phyloP scores from a whole-genome alignment of 164 flowering plant species.

The Liriodendron chinense region DNA sequence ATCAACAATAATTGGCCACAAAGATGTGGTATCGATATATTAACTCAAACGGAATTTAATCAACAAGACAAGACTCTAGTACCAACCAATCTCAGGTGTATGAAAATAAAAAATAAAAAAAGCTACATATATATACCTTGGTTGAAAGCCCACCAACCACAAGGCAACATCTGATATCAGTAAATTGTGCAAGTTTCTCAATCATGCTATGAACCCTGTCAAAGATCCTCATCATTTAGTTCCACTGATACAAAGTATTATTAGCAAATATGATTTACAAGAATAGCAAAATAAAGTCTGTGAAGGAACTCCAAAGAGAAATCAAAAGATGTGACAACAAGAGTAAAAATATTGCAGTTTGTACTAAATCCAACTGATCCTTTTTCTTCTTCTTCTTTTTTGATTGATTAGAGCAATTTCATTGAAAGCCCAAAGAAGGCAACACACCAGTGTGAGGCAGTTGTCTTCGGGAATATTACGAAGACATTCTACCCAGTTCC shows the following conservation, averaged over 20 bases:
- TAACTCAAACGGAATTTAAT: background rate
- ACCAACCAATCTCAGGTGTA: background rate
- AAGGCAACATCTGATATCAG: constrained; percentile 88
- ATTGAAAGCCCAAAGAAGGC: too few species aligned
- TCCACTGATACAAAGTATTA: background rate
- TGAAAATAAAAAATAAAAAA: background rate
- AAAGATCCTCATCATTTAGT: background rate
- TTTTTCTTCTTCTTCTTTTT: too few species aligned
- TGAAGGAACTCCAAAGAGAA: background rate
- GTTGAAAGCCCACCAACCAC: constrained; percentile 86
- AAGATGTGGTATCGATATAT: background rate
- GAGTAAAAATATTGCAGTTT: too few species aligned
- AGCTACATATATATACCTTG: constrained; percentile 44
- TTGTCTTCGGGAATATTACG: too few species aligned
- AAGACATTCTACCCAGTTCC: too few species aligned
- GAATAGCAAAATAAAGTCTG: background rate
- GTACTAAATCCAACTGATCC: too few species aligned
- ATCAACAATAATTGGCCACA: background rate
- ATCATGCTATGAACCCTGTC: constrained; percentile 95
- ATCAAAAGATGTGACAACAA: too few species aligned
- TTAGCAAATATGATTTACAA: too few species aligned
- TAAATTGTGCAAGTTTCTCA: constrained; percentile 81
- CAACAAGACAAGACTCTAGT: background rate
- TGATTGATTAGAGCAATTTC: too few species aligned
- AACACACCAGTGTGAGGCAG: too few species aligned